Base-by-base conservation (phyloP, 495 filamentous ascomycete species). In the Umbilicaria muhlenbergii region DNA sequence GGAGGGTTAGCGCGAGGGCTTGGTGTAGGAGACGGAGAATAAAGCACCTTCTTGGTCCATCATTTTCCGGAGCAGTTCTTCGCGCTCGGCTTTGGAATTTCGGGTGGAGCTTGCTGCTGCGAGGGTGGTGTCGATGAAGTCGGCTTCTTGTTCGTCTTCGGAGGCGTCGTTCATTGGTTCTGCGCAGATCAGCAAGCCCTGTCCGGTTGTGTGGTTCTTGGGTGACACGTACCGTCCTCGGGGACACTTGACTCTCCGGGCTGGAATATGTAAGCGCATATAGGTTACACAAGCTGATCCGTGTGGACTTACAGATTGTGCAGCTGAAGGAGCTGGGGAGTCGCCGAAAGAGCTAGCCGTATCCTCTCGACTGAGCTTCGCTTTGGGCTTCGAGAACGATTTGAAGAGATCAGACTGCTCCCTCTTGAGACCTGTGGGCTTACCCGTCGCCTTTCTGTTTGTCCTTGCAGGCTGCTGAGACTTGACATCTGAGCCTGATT, bases 301-400 rank as follows among this genome's bases (percentile, higher is more conserved):
- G 8, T 28, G 8, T 37, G 35, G 18, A 46, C 64, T 63, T 34
- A 68, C 64, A 36, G 65, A 59, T 45, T 64, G 54, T 32, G 50
- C 55, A 7, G 54, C 59, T 14, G 60, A 57, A 49, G 57, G 51
- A 32, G 62, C 58, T 5, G 64, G 59, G 8, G 67, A 44, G 11
- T 44, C 39, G 16, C 39, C 35, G 12, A 28, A 21, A 16, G 47
- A 44, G 18, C 35, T 64, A 31, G 60, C 52, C 5, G 73, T 65
- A 1, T 61, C 55, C 44, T 73, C 64, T 46, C 68, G 66, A 52
- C 74, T 75, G n/a, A 67, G 53, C 47, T 74, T 79, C 0, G 82
- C 65, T 35, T 83, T 84, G 3, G 80, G 70, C 53, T 85, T 92
- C 6, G 85, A 81, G 57, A 93, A 93, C 1, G 86, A 81, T 51